Evolutionary conservation across 371 early-diverging fungal genomes (phyloP), one percentile per base, ranked within the genome.

Genomic region (Fennellomyces sp.): DNA sequence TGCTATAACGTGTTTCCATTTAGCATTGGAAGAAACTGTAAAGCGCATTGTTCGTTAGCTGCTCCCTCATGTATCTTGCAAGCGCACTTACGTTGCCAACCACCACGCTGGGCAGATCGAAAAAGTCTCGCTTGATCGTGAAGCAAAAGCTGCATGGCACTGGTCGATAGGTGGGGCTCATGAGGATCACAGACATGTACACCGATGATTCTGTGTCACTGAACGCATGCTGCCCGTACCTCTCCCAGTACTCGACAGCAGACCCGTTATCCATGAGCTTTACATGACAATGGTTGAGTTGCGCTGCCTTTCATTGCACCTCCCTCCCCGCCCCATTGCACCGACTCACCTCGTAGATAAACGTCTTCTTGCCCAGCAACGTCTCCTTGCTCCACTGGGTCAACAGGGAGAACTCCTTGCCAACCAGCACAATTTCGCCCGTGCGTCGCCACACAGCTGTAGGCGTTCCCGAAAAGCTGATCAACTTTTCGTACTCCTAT

Each of bases 371-470:
- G 30, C 74, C 73, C 25, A 94, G 61, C 39, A 95, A 77, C 64
- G 85, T 79, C 35, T 94, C 92, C 29, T 83, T 86, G 41, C 86
- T 70, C 97, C 96, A 95, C 58, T 88, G 87, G 2, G 95, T 95
- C 70, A 96, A 65, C 28, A 94, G 74, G 3, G 90, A 89, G 70
- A 96, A 96, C 69, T 95, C 95, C 66, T 94, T 94, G 49, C 97
- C 95, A 5, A 94, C 94, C 47, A 94, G 66, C 1, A 88, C 90
- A 33, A 96, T 90, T 72, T 94, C 94, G 35, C 97, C 97, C 3
- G 95, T 92, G 8, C 94, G 85, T 39, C 97, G 86, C 95, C 97
- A 96, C 21, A 96, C 90, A 3, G 92, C 95, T 2, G 94, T 94
- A 2, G 97, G 97, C 13, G 97, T 95, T 30, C 95, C 97, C 12